These are phyloP conservation scores for Capronia americana DNA, from an alignment of 2,329 filamentous ascomycete genomes.

Conservation along the genomic window DNA sequence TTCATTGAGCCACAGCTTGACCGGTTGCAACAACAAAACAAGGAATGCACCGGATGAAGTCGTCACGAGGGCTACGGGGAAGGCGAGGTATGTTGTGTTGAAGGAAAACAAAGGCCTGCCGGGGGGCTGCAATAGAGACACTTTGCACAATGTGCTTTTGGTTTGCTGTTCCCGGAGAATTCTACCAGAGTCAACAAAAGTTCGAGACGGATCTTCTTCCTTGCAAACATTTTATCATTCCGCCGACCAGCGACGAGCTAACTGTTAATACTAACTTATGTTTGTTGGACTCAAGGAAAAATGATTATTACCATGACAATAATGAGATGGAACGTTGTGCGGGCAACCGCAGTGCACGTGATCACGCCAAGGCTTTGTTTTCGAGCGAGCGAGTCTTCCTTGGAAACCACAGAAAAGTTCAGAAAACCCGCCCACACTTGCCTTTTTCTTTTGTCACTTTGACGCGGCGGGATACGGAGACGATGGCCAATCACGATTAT, in stretches of 20 bases:
- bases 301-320: too few species aligned
- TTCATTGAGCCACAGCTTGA: background rate
- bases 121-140: background rate
- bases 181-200: background rate
- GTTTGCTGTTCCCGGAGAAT: background rate
- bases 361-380: background rate
- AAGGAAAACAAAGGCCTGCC: background rate
- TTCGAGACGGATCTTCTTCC: background rate
- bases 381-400: background rate
- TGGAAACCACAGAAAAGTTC: background rate
- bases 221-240: background rate
- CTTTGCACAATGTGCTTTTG: background rate
- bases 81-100: background rate
- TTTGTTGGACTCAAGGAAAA: background rate
- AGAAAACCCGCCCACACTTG: background rate
- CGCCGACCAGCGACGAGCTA: background rate
- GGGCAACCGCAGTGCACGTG: too few species aligned
- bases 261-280: background rate
- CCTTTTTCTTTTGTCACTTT: background rate
- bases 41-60: background rate
- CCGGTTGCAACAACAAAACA: background rate
- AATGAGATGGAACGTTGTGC: too few species aligned
- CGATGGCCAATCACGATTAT: background rate
- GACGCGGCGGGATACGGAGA: background rate
- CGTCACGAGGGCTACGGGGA: background rate